A percentile compares a stretch with the other conserved stretches of the same genome.
Evolutionary conservation across 2,329 filamentous ascomycete genomes (phyloP).

Genomic region (Sporothrix variecibatus): DNA sequence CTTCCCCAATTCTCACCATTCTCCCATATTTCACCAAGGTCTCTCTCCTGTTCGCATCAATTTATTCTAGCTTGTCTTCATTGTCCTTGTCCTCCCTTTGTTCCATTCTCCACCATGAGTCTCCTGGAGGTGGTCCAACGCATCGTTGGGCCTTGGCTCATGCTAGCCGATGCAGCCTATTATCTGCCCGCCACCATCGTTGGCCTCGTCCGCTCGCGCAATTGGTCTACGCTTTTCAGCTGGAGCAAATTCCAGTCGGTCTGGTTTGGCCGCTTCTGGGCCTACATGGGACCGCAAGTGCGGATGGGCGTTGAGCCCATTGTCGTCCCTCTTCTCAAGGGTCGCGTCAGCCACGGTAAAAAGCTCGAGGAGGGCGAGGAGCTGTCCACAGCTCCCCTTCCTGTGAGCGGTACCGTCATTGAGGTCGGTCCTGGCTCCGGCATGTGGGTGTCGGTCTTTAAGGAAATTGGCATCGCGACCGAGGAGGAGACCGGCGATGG

Average conservation of each 20-base stretch:
- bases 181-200: conserved; percentile 56
- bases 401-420: conserved; percentile 54
- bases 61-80: neutral
- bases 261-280: conserved; percentile 67
- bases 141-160: conserved; percentile 53
- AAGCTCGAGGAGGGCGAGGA: conserved; percentile 36
- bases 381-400: conserved; percentile 35
- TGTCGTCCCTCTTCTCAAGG: conserved; percentile 58
- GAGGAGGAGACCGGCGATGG: neutral
- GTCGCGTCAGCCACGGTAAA: conserved; percentile 45
- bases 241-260: conserved; percentile 45
- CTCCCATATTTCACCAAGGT: neutral
- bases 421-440: conserved; percentile 65
- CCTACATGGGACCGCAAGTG: conserved; percentile 46
- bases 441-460: conserved; percentile 60
- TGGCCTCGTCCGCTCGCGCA: conserved; percentile 41
- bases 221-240: conserved; percentile 45
- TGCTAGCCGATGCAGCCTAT: conserved; percentile 51
- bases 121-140: conserved; percentile 32
- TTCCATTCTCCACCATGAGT: conserved; percentile 19
- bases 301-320: conserved; percentile 49
- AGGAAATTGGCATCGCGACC: neutral
- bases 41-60: neutral
- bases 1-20: neutral
- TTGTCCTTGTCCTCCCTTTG: neutral